phyloP scores from a whole-genome alignment of 2,329 filamentous ascomycete genomes.

The Helotiales sp. region DNA sequence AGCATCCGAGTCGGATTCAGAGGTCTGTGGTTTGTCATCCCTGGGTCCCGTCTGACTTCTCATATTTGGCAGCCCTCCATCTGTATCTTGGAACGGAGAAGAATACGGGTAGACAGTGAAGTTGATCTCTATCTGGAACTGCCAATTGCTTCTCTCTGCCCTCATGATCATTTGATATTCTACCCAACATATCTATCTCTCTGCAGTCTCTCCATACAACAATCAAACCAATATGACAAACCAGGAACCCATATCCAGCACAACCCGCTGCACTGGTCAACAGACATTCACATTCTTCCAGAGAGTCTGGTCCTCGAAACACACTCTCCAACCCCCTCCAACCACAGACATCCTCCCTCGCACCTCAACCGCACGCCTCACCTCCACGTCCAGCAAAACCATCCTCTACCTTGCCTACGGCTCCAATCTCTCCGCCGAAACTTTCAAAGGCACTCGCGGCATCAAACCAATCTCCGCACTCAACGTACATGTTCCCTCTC shows the following conservation, averaged over 20 bases:
- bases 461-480: constrained; percentile 82
- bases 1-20: neutral
- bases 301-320: constrained; percentile 18
- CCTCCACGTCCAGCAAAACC: constrained; percentile 54
- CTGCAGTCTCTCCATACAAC: too few relatives aligned
- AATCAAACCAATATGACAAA: constrained; percentile 16
- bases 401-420: constrained; percentile 88
- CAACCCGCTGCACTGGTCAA: neutral
- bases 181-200: too few relatives aligned
- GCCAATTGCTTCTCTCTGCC: neutral
- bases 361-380: constrained; percentile 26
- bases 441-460: constrained; percentile 76
- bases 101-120: neutral
- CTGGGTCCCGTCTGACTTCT: neutral
- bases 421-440: constrained; percentile 82
- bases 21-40: constrained; percentile 1
- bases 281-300: constrained; percentile 16
- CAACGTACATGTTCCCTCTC: constrained; percentile 79
- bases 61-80: neutral
- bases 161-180: neutral
- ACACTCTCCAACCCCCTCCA: neutral
- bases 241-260: neutral
- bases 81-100: neutral
- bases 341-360: constrained; percentile 14
- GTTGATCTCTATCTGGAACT: neutral